phyloP scores from a whole-genome alignment of 2,329 filamentous ascomycete species.

The Aspergillus ibericus region DNA sequence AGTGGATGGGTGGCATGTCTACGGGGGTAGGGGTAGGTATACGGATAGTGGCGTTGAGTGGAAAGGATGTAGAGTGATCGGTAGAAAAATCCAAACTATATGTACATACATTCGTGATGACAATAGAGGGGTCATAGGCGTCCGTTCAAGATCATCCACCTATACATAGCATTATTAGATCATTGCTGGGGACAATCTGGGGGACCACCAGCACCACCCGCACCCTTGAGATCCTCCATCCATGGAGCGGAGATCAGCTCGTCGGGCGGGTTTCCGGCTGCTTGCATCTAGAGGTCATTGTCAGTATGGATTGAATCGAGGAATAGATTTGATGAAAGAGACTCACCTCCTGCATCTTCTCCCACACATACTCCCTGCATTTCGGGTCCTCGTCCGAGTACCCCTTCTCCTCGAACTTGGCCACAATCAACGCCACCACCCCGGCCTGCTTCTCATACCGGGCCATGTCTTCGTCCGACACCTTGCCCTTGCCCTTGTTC shows the following conservation, averaged over 20 bases:
- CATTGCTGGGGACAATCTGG: constrained; percentile 66
- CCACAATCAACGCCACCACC: constrained; percentile 82
- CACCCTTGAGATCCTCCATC: constrained; percentile 76
- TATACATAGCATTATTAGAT: not conserved
- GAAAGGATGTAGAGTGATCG: too few relatives aligned
- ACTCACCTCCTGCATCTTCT: constrained; percentile 93
- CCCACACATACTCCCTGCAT: constrained; percentile 90
- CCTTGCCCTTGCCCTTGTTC: constrained; percentile 63
- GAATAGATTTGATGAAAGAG: not conserved
- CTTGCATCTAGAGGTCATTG: constrained; percentile 79
- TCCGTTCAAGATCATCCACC: too few relatives aligned
- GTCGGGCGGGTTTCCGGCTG: constrained; percentile 81
- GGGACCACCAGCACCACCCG: constrained; percentile 60
- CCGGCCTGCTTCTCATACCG: constrained; percentile 78
- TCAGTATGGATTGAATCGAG: not conserved
- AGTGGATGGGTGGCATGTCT: too few relatives aligned
- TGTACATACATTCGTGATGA: too few relatives aligned
- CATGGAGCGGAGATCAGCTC: constrained; percentile 67
- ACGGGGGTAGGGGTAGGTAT: too few relatives aligned
- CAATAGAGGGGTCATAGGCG: too few relatives aligned
- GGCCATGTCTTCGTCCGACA: constrained; percentile 68
- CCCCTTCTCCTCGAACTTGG: constrained; percentile 76
- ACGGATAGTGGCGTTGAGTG: too few relatives aligned
- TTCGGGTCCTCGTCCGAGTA: constrained; percentile 80
- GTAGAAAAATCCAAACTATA: too few relatives aligned